Evolutionary conservation across 805 yeast genomes (phyloP).

Genomic region (Wickerhamiella domercqiae): DNA sequence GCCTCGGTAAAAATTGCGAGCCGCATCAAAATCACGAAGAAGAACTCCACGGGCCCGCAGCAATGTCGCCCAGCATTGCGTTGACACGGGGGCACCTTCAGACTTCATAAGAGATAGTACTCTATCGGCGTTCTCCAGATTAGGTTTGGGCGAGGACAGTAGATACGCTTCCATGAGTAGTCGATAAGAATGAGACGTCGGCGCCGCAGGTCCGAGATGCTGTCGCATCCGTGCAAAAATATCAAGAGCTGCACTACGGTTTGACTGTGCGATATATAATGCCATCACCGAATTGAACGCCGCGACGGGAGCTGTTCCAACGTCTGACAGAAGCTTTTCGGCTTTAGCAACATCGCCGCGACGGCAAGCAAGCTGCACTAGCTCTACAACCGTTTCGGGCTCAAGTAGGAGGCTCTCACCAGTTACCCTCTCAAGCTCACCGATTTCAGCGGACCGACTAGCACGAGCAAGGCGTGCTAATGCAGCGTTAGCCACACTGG

Average conservation of each 20-base stretch:
- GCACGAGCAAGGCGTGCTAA: constrained; percentile 26
- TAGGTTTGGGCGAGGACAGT: constrained; percentile 19
- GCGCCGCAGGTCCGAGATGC: constrained; percentile 16
- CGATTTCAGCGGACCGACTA: constrained; percentile 23
- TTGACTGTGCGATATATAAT: constrained; percentile 24
- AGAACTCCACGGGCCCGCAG: constrained; percentile 27
- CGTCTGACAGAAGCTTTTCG: constrained; percentile 22
- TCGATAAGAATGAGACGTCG: constrained; percentile 28
- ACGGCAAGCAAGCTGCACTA: constrained; percentile 27
- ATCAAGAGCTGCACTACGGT: constrained; percentile 22
- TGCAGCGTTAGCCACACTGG: constrained; percentile 25
- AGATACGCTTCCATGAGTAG: constrained; percentile 26
- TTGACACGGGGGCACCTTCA: constrained; percentile 19
- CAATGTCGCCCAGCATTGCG: constrained; percentile 27
- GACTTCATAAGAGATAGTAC: constrained; percentile 22
- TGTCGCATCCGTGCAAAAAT: constrained; percentile 20
- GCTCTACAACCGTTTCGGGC: constrained; percentile 26
- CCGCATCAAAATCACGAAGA: constrained; percentile 22
- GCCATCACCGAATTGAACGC: constrained; percentile 28
- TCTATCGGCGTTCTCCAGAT: constrained; percentile 23
- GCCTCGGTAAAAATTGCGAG: constrained; percentile 23
- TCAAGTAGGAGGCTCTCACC: constrained; percentile 16
- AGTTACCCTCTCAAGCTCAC: constrained; percentile 23
- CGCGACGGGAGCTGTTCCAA: constrained; percentile 23
- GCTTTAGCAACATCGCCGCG: constrained; percentile 24